phyloP scores from a whole-genome alignment of 2,329 filamentous ascomycete genomes.

The Pseudogymnoascus sp. region DNA sequence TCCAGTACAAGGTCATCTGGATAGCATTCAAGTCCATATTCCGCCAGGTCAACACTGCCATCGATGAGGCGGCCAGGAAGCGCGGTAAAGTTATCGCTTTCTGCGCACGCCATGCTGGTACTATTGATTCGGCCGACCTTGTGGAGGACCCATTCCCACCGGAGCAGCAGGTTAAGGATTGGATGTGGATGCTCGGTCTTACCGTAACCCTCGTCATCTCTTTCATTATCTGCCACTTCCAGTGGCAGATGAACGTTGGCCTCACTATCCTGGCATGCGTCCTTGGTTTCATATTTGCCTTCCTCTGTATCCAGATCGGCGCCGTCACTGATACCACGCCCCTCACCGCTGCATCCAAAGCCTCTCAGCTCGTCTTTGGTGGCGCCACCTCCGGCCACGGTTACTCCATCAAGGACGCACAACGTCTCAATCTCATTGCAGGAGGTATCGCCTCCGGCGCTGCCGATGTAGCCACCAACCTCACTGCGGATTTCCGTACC shows the following conservation, averaged over 20 bases:
- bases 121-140: conserved; percentile 29
- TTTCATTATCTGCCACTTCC: conserved; percentile 43
- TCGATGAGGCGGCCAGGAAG: conserved; percentile 35
- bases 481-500: conserved; percentile 59
- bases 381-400: conserved; percentile 52
- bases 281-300: conserved; percentile 54
- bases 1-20: conserved; percentile 39
- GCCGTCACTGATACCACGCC: conserved; percentile 57
- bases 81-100: conserved; percentile 37
- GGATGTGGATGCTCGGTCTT: conserved; percentile 46
- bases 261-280: conserved; percentile 49
- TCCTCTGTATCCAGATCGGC: conserved; percentile 54
- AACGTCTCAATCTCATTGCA: conserved; percentile 59
- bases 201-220: conserved; percentile 42
- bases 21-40: conserved; percentile 43
- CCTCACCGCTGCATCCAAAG: conserved; percentile 60
- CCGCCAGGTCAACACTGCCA: conserved; percentile 36
- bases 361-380: conserved; percentile 61
- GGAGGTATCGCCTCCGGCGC: conserved; percentile 50
- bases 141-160: conserved; percentile 44
- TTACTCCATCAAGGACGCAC: conserved; percentile 44
- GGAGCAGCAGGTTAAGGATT: conserved; percentile 43
- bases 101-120: conserved; percentile 36
- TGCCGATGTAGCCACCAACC: conserved; percentile 45
- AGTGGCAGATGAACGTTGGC: conserved; percentile 50